phyloP scores from a whole-genome alignment of 2,329 filamentous ascomycete species.

The Pseudogymnoascus destructans region DNA sequence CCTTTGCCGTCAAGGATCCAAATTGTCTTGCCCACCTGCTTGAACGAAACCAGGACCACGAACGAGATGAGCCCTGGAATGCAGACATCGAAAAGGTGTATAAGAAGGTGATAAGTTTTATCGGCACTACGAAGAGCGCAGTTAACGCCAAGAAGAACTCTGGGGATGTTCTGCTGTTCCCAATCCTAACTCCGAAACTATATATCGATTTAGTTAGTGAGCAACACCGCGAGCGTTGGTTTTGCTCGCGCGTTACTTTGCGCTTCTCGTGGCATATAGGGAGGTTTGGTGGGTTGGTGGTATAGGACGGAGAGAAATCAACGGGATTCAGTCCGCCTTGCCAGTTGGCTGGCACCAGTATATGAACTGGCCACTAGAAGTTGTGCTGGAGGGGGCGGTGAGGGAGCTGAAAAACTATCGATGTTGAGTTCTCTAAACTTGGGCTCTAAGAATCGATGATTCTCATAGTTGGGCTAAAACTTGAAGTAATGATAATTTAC shows the following conservation, averaged over 20 bases:
- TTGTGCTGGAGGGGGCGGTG: slow-evolving; percentile 10
- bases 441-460: background rate
- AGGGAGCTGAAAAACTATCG: background rate
- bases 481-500: background rate
- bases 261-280: slow-evolving; percentile 23
- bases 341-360: slow-evolving; percentile 13
- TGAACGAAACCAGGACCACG: slow-evolving; percentile 12
- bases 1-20: background rate
- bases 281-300: slow-evolving; percentile 27
- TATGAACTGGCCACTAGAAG: slow-evolving; percentile 16
- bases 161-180: slow-evolving; percentile 12
- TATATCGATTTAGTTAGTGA: slow-evolving; percentile 16
- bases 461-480: background rate
- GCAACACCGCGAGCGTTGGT: slow-evolving; percentile 16
- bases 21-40: background rate
- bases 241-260: slow-evolving; percentile 26
- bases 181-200: slow-evolving; percentile 12
- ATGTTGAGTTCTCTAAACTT: background rate
- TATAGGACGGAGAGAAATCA: slow-evolving; percentile 18
- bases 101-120: slow-evolving; percentile 15
- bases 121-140: slow-evolving; percentile 12
- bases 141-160: slow-evolving; percentile 11
- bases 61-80: slow-evolving; percentile 16
- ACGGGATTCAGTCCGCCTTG: slow-evolving; percentile 13
- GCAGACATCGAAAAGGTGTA: slow-evolving; percentile 14